Conservation (phyloP, 2,329 filamentous ascomycete genomes). For the Pestalotiopsis sp. region DNA sequence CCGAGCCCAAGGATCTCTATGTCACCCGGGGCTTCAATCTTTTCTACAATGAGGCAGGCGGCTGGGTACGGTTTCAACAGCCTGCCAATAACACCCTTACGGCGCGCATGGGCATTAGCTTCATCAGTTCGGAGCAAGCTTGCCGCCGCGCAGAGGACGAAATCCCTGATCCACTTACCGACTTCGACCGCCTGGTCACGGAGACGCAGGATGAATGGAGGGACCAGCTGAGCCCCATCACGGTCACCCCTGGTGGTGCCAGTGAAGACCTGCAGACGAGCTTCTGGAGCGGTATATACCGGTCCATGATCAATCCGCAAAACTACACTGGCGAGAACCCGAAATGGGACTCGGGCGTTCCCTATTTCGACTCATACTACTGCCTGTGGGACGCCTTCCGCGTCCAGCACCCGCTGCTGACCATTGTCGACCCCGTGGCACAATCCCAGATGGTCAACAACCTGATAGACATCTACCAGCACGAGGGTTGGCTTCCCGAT, state of each 20-base stretch:
- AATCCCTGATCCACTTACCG: conserved; percentile 59
- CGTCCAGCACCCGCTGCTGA: conserved; percentile 65
- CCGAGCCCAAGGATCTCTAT: conserved; percentile 39
- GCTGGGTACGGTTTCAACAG: conserved; percentile 58
- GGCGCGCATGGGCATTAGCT: conserved; percentile 66
- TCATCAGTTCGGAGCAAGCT: conserved; percentile 63
- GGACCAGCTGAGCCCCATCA: conserved; percentile 57
- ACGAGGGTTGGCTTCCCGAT: conserved; percentile 69
- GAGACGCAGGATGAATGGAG: conserved; percentile 59
- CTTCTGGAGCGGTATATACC: conserved; percentile 67
- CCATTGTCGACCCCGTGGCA: conserved; percentile 62
- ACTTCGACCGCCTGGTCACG: conserved; percentile 56
- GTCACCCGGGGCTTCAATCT: conserved; percentile 44
- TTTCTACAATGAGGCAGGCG: conserved; percentile 50
- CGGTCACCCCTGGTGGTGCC: conserved; percentile 50
- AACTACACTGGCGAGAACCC: conserved; percentile 70
- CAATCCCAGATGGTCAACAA: conserved; percentile 65
- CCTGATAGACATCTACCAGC: conserved; percentile 66
- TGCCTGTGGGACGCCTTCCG: conserved; percentile 68
- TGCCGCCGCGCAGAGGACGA: conserved; percentile 65
- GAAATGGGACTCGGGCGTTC: conserved; percentile 61
- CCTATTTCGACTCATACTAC: conserved; percentile 63
- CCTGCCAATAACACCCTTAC: conserved; percentile 49
- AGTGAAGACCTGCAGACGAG: conserved; percentile 55
- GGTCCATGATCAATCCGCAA: conserved; percentile 65